Evolutionary conservation across 768 basidiomycete species (phyloP).

Genomic region (Mycena chlorophos): DNA sequence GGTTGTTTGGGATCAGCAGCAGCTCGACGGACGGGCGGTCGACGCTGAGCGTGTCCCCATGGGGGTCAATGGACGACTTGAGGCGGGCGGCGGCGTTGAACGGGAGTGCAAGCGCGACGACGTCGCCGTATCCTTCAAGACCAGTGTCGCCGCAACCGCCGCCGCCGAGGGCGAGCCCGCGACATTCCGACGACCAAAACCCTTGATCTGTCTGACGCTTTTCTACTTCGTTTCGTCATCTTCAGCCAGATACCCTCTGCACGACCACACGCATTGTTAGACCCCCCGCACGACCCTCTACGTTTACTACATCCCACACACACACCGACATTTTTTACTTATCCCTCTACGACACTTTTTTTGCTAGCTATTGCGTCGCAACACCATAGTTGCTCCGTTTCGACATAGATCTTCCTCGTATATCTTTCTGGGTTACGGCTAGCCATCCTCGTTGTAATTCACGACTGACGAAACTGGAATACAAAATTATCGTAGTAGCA

Average conservation of each 20-base stretch:
- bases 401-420: no score
- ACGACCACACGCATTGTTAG: neutral
- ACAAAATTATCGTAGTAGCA: no score
- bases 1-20: conserved; percentile 51
- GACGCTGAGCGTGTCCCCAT: conserved; percentile 22
- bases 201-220: neutral
- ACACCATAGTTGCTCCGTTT: neutral
- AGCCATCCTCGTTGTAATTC: neutral
- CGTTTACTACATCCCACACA: neutral
- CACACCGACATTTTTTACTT: neutral
- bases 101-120: conserved; percentile 43
- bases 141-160: conserved; percentile 35
- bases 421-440: no score
- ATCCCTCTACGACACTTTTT: neutral
- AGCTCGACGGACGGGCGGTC: conserved; percentile 50
- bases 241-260: no score
- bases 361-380: neutral
- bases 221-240: no score
- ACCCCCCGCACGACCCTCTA: no score
- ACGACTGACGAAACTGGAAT: neutral
- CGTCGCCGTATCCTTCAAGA: conserved; percentile 36
- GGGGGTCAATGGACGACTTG: conserved; percentile 34
- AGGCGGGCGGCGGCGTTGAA: conserved; percentile 29
- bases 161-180: conserved; percentile 27
- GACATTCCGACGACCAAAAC: neutral